Conservation (phyloP, 192 early-diverging fungal genomes). For the Chytriomyces sp. region DNA sequence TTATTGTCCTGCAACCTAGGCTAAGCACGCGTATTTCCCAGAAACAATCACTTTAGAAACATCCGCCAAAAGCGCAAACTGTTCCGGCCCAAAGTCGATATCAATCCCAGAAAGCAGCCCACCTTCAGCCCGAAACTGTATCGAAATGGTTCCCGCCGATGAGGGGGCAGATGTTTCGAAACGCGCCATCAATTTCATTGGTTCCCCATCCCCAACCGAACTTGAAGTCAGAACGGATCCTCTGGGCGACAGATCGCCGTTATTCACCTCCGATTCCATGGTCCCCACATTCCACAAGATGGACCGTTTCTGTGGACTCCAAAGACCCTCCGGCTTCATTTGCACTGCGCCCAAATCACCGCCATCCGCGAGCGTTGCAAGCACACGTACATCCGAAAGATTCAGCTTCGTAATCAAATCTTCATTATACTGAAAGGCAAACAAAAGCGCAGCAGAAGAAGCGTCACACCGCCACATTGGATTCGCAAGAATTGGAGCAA, state of each 20-base stretch:
- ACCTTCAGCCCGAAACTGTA: conserved; percentile 36
- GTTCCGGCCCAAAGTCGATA: conserved; percentile 15
- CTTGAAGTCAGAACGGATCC: background rate
- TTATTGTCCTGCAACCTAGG: too few relatives aligned
- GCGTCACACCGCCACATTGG: conserved; percentile 51
- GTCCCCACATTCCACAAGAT: conserved; percentile 51
- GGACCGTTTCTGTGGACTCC: conserved; percentile 43
- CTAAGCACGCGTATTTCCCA: conserved; percentile 25
- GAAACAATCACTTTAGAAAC: conserved; percentile 18
- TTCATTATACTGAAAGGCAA: conserved; percentile 47
- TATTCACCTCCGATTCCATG: conserved; percentile 4
- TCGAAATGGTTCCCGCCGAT: conserved; percentile 36
- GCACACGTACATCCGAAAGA: conserved; percentile 41
- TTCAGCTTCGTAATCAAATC: conserved; percentile 18
- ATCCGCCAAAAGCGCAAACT: conserved; percentile 20
- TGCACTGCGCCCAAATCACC: conserved; percentile 38
- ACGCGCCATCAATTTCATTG: conserved; percentile 45
- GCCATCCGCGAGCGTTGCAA: conserved; percentile 38
- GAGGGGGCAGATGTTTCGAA: conserved; percentile 35
- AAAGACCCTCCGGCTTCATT: conserved; percentile 47
- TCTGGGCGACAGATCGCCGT: background rate
- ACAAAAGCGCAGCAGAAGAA: conserved; percentile 39
- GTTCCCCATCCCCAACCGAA: conserved; percentile 13
- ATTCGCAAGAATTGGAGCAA: conserved; percentile 45
- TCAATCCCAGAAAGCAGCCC: conserved; percentile 37